phyloP scores from a whole-genome alignment of 2,329 filamentous ascomycete species.

The Aspergillus sp. region DNA sequence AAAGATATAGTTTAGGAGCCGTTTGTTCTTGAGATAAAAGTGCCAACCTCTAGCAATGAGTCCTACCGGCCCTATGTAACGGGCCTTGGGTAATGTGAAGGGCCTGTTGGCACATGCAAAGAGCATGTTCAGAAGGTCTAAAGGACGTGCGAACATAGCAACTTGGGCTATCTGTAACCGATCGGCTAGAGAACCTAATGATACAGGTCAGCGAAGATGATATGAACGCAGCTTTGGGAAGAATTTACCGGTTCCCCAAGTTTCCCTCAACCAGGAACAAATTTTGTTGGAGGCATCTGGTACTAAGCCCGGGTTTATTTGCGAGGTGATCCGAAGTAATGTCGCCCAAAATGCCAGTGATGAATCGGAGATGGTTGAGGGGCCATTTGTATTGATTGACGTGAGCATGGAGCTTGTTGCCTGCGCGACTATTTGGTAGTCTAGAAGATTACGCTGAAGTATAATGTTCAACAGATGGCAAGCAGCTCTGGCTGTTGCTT shows the following conservation, averaged over 20 bases:
- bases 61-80: conserved; percentile 30
- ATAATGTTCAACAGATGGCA: conserved; percentile 72
- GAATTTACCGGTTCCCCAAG: conserved; percentile 75
- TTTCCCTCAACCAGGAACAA: conserved; percentile 77
- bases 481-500: conserved; percentile 72
- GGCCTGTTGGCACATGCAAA: conserved; percentile 65
- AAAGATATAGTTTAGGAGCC: conserved; percentile 54
- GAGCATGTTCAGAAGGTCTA: conserved; percentile 70
- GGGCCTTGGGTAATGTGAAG: conserved; percentile 25
- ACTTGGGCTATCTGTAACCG: conserved; percentile 65
- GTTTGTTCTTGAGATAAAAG: conserved; percentile 40
- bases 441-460: conserved; percentile 65
- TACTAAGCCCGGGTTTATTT: conserved; percentile 68
- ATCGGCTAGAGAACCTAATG: conserved; percentile 60
- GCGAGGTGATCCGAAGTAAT: conserved; percentile 66
- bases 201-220: conserved; percentile 16
- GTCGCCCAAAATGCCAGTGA: conserved; percentile 72
- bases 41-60: conserved; percentile 43
- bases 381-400: conserved; percentile 79
- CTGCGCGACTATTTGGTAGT: conserved; percentile 67
- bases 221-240: conserved; percentile 1
- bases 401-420: conserved; percentile 72
- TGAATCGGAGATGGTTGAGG: conserved; percentile 75
- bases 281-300: conserved; percentile 69
- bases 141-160: conserved; percentile 63